These are phyloP conservation scores for Daldinia eschscholtzii DNA, from an alignment of 2,329 filamentous ascomycete genomes.

Conservation along the genomic window DNA sequence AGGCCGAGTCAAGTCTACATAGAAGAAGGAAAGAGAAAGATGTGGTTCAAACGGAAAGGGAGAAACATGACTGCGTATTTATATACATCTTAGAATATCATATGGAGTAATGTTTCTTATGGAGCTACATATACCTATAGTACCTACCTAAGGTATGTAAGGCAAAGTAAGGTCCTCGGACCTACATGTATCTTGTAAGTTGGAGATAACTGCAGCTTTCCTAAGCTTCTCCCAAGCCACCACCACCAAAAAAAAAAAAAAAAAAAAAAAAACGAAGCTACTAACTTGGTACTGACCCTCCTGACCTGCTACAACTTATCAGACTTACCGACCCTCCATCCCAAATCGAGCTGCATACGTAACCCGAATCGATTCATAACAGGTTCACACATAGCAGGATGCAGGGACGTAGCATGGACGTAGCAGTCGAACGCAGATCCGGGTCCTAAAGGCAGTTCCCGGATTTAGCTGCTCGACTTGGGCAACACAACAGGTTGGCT, in stretches of 20 bases:
- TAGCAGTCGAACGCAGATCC: constrained; percentile 32
- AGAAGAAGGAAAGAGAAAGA: constrained; percentile 21
- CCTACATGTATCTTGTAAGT: constrained; percentile 16
- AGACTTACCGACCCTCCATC: constrained; percentile 30
- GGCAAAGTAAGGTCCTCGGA: constrained; percentile 17
- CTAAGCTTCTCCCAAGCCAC: constrained; percentile 9
- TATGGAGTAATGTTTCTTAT: not conserved
- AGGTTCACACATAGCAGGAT: constrained; percentile 24
- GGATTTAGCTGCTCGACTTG: not conserved
- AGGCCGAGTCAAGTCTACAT: constrained; percentile 27
- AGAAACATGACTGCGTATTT: constrained; percentile 26
- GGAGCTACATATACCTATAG: not conserved
- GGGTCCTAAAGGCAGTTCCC: constrained; percentile 23
- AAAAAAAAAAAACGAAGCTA: constrained; percentile 25
- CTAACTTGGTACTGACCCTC: constrained; percentile 1
- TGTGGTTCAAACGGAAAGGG: constrained; percentile 10
- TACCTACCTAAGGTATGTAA: constrained; percentile 3
- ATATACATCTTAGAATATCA: constrained; percentile 29
- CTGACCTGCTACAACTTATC: constrained; percentile 1
- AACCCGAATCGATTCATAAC: constrained; percentile 19
- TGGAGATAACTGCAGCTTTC: constrained; percentile 28
- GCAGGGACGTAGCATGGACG: constrained; percentile 38
- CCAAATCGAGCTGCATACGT: constrained; percentile 28
- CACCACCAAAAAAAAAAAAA: constrained; percentile 14
- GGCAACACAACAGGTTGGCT: constrained; percentile 20